Base-by-base conservation (phyloP, 495 filamentous ascomycete species). In the Aspergillus asperescens region DNA sequence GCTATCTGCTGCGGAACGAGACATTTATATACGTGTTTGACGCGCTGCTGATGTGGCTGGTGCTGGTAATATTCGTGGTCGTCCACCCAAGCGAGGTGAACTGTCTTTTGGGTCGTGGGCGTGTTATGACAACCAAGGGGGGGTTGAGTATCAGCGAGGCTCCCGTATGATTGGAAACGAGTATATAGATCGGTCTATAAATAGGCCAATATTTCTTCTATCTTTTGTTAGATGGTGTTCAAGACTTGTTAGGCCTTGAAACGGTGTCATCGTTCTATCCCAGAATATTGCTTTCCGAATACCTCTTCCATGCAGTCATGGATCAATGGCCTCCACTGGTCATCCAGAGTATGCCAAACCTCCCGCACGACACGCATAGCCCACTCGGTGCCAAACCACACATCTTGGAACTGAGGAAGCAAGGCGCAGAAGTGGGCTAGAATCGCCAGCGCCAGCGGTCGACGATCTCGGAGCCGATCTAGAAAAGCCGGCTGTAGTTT, bases 1-100 rank as follows among this genome's bases (percentile, higher is more conserved):
- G 83, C 3, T 72, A 62, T 37, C 35, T 80, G 22, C 55, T 85
- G 53, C 58, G 50, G n/a, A 74, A 78, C 37, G 84, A 87, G 65
- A 73, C 71, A 56, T 78, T 77, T 52, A 62, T 86, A 48, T 87
- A 84, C 64, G 58, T 83, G 9, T 86, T 86, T 52, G 85, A 87
- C 61, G 67, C 72, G 22, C 41, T 73, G 29, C 59, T 82, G 44
- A 86, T 87, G 82, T 60, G 50, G 50, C 10, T 60, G 2, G 75
- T 79, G 20, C 75, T 81, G 67, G 62, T 75, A 0, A 55, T 80
- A 13, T 81, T 84, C 57, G 70, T 70, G 40, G 50, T 66, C 2
- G 40, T 61, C 35, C 62, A 70, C 40, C 62, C 66, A 15, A 62
- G 60, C 24, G 63, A 66, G 50, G 50, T 70, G 5, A 64, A 62